These are phyloP conservation scores for Heimioporus sp. DNA, from an alignment of 768 basidiomycete species.

Conservation along the genomic window DNA sequence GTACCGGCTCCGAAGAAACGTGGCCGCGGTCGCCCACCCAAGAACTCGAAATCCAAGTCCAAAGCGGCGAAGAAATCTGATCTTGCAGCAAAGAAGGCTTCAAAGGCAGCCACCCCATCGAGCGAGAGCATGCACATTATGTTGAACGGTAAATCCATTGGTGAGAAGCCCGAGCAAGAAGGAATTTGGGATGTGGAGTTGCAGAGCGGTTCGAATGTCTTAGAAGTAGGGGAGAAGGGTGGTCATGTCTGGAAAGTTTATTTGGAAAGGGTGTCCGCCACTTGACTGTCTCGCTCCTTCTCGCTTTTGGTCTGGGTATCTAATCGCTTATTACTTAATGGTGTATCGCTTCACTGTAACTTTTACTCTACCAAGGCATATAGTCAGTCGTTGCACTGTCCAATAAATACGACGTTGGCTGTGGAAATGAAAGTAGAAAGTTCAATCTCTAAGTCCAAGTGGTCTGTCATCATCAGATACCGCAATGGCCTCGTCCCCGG, in stretches of 20 bases:
- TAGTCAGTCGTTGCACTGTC: slow-evolving; percentile 17
- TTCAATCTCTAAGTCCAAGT: slow-evolving; percentile 18
- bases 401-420: slow-evolving; percentile 4
- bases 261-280: slow-evolving; percentile 42
- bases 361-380: slow-evolving; percentile 24
- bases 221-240: slow-evolving; percentile 74
- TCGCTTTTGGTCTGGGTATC: slow-evolving; percentile 14
- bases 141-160: slow-evolving; percentile 54
- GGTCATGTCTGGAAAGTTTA: slow-evolving; percentile 73
- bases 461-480: slow-evolving; percentile 23
- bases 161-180: slow-evolving; percentile 42
- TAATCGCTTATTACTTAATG: slow-evolving; percentile 33
- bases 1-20: slow-evolving; percentile 39
- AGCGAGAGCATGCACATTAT: slow-evolving; percentile 58
- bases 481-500: background rate
- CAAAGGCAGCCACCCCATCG: slow-evolving; percentile 38
- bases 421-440: background rate
- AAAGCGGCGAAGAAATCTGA: slow-evolving; percentile 33
- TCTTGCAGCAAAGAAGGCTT: slow-evolving; percentile 40
- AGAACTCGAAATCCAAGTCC: slow-evolving; percentile 32
- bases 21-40: slow-evolving; percentile 36
- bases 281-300: slow-evolving; percentile 16
- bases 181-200: slow-evolving; percentile 65
- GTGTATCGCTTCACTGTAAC: slow-evolving; percentile 26
- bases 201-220: slow-evolving; percentile 53